Evolutionary conservation across 2,329 filamentous ascomycete species (phyloP).

Genomic region (Claviceps sp.): DNA sequence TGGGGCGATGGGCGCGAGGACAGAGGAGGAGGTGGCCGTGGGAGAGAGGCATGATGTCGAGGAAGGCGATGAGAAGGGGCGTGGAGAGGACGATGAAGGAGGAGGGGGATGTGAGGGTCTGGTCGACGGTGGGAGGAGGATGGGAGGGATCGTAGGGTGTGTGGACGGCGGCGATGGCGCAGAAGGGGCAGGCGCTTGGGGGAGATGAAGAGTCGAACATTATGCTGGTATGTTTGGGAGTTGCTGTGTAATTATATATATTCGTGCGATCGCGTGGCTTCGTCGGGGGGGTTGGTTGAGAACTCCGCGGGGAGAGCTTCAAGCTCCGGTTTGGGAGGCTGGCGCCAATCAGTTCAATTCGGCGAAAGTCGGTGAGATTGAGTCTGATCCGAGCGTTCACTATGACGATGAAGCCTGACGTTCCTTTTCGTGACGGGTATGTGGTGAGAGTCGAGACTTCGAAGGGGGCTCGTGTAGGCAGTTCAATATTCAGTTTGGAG

Average conservation of each 20-base stretch:
- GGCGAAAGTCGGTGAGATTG: not conserved
- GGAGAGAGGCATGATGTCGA: slow-evolving; percentile 85
- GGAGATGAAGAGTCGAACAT: slow-evolving; percentile 21
- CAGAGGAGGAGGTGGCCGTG: slow-evolving; percentile 73
- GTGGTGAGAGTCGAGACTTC: not conserved
- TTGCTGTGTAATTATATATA: not conserved
- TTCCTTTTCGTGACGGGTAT: not conserved
- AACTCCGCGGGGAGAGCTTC: not conserved
- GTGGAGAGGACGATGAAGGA: slow-evolving; percentile 65
- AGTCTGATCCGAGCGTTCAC: not conserved
- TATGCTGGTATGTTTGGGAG: not conserved
- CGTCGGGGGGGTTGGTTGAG: not conserved
- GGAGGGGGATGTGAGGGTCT: slow-evolving; percentile 25
- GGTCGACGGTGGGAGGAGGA: slow-evolving; percentile 26
- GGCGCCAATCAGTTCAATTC: not conserved
- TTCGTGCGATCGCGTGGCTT: not conserved
- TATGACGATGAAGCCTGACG: not conserved
- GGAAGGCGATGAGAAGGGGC: slow-evolving; percentile 65
- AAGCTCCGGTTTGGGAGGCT: not conserved
- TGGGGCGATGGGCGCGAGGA: slow-evolving; percentile 63
- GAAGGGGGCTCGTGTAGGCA: not conserved
- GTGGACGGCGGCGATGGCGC: slow-evolving; percentile 40
- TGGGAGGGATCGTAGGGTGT: slow-evolving; percentile 29
- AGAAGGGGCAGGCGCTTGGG: slow-evolving; percentile 43
- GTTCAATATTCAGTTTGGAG: not conserved